These are phyloP conservation scores for Fusarium liriodendri DNA, from an alignment of 2,329 filamentous ascomycete species.

Conservation along the genomic window DNA sequence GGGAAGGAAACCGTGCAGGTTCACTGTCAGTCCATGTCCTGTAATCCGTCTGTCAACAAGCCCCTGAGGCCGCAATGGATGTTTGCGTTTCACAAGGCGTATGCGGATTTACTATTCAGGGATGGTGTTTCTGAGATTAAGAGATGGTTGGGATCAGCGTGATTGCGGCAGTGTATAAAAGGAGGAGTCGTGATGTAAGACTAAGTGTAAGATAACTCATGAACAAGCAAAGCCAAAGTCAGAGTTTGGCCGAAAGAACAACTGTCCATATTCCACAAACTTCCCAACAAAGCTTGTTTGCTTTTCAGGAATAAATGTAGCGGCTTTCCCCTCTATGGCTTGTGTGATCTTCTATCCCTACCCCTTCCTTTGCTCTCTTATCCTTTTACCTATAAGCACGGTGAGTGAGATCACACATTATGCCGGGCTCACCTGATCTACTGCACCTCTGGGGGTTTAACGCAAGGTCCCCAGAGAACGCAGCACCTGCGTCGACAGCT, in stretches of 20 bases:
- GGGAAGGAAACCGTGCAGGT: slow-evolving; percentile 25
- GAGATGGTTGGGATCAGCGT: slow-evolving; percentile 11
- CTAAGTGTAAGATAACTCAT: neutral
- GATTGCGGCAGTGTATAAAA: neutral
- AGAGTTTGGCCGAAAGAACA: neutral
- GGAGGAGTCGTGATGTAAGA: neutral
- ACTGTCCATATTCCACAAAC: neutral
- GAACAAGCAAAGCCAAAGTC: too few species aligned
- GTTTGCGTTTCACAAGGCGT: slow-evolving; percentile 39
- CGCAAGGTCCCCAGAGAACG: neutral
- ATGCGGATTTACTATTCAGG: slow-evolving; percentile 42
- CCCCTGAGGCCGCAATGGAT: slow-evolving; percentile 19
- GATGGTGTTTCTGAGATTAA: slow-evolving; percentile 41
- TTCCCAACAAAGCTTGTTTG: neutral
- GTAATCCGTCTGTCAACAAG: slow-evolving; percentile 42
- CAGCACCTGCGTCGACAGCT: neutral
- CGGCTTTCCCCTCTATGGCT: neutral
- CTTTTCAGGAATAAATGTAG: neutral
- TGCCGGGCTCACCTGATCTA: neutral
- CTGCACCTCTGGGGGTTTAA: neutral
- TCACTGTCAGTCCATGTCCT: slow-evolving; percentile 37
- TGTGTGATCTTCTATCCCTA: neutral
- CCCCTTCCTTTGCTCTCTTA: neutral
- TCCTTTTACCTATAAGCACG: neutral
- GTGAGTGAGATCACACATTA: neutral